Conservation (phyloP, 192 early-diverging fungal species). For the Lunasporangiospora selenospora region DNA sequence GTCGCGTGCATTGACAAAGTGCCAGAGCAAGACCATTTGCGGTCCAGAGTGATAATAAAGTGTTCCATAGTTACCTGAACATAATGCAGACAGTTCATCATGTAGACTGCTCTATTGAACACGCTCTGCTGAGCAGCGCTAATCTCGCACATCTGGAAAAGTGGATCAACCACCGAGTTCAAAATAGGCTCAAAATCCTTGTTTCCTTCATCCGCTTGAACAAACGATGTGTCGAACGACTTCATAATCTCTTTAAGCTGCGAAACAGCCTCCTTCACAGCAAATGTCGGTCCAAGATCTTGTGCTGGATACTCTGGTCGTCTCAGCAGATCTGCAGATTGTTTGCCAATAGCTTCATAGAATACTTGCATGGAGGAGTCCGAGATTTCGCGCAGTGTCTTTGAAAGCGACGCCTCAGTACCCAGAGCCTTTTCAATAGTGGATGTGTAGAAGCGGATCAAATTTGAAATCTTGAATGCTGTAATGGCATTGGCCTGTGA, state of each 20-base stretch:
- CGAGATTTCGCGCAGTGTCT: slow-evolving; percentile 63
- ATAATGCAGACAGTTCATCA: slow-evolving; percentile 77
- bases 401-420: slow-evolving; percentile 54
- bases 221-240: slow-evolving; percentile 77
- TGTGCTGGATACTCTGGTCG: slow-evolving; percentile 55
- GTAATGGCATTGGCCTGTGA: slow-evolving; percentile 69
- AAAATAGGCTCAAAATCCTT: slow-evolving; percentile 72
- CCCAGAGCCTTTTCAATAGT: slow-evolving; percentile 71
- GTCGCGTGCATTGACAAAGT: background rate
- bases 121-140: slow-evolving; percentile 55
- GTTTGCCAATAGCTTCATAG: slow-evolving; percentile 36
- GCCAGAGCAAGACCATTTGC: too few relatives aligned
- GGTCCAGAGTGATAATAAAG: too few relatives aligned
- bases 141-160: slow-evolving; percentile 73
- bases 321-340: slow-evolving; percentile 26
- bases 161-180: slow-evolving; percentile 72
- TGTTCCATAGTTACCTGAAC: slow-evolving; percentile 73
- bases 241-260: slow-evolving; percentile 85
- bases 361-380: slow-evolving; percentile 19
- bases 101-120: slow-evolving; percentile 75
- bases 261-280: slow-evolving; percentile 69
- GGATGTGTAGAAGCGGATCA: slow-evolving; percentile 78
- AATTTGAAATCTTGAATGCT: slow-evolving; percentile 71
- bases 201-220: slow-evolving; percentile 59
- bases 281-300: slow-evolving; percentile 67